A percentile compares a stretch with the other conserved stretches of the same genome.
phyloP scores from a whole-genome alignment of 1,284 basidiomycete genomes.

The Lentinula novae-zelandiae region DNA sequence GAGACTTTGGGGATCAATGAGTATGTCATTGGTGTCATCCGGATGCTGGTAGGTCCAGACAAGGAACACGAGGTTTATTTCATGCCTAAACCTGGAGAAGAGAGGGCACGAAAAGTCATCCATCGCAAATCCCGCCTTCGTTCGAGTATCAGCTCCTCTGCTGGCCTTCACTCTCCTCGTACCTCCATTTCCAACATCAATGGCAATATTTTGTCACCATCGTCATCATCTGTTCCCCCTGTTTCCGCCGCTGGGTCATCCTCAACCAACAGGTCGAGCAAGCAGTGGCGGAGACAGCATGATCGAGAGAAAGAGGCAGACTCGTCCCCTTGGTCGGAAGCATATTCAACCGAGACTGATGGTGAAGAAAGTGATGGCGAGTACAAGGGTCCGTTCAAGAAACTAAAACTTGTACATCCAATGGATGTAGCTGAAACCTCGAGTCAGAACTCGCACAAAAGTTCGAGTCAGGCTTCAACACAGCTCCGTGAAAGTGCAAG shows the following conservation, averaged over 20 bases:
- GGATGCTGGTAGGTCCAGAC: constrained; percentile 59
- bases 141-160: constrained; percentile 12
- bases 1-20: constrained; percentile 47
- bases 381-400: not conserved
- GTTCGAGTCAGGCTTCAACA: not conserved
- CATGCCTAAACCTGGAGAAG: constrained; percentile 42
- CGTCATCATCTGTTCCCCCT: constrained; percentile 23
- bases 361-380: constrained; percentile 18
- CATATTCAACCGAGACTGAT: constrained; percentile 22
- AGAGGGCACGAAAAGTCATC: constrained; percentile 24
- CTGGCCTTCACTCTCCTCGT: constrained; percentile 21
- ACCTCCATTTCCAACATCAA: constrained; percentile 15
- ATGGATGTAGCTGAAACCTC: not conserved
- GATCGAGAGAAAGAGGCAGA: constrained; percentile 18
- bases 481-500: constrained; percentile 12
- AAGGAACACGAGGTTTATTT: constrained; percentile 63
- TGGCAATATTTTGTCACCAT: constrained; percentile 23
- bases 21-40: constrained; percentile 50
- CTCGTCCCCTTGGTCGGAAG: constrained; percentile 20
- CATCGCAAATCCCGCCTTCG: constrained; percentile 19
- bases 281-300: constrained; percentile 15
- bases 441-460: not conserved
- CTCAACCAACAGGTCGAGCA: constrained; percentile 23
- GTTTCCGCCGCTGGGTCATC: constrained; percentile 26
- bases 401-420: not conserved